Percentiles rank a stretch among this genome's conserved stretches.
Evolutionary conservation across 768 basidiomycete species (phyloP).

Genomic region (Kockovaella imperatae): DNA sequence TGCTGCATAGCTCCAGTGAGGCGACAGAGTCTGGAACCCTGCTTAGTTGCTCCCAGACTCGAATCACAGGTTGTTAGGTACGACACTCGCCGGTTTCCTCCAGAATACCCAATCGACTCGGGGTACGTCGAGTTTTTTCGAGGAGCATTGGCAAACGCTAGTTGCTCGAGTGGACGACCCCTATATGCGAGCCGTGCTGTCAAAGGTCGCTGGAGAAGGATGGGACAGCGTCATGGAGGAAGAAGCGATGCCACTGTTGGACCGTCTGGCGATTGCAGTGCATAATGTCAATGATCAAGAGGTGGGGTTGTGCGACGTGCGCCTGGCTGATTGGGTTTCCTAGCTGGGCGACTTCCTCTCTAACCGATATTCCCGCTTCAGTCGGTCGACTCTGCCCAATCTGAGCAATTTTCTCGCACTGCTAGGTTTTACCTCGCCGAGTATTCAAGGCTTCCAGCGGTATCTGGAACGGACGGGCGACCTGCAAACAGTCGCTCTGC

Average conservation of each 20-base stretch:
- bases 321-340: neutral
- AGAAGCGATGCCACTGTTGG: slow-evolving; percentile 32
- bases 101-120: slow-evolving; percentile 16
- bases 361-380: slow-evolving; percentile 15
- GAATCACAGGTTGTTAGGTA: slow-evolving; percentile 33
- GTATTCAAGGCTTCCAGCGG: slow-evolving; percentile 22
- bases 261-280: slow-evolving; percentile 36
- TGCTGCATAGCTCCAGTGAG: slow-evolving; percentile 31
- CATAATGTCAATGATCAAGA: slow-evolving; percentile 33
- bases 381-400: slow-evolving; percentile 12
- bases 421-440: slow-evolving; percentile 29
- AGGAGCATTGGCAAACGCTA: slow-evolving; percentile 30
- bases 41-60: slow-evolving; percentile 16
- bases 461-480: slow-evolving; percentile 36
- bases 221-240: slow-evolving; percentile 40
- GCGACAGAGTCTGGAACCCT: neutral
- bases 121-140: slow-evolving; percentile 21
- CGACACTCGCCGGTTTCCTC: slow-evolving; percentile 31
- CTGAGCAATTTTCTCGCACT: slow-evolving; percentile 26
- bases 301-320: slow-evolving; percentile 16
- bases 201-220: slow-evolving; percentile 30
- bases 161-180: slow-evolving; percentile 37
- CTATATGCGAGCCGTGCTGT: slow-evolving; percentile 38
- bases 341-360: slow-evolving; percentile 31
- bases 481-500: slow-evolving; percentile 36